These are phyloP conservation scores for Aspergillus haitiensis DNA, from an alignment of 495 filamentous ascomycete genomes.

Conservation along the genomic window DNA sequence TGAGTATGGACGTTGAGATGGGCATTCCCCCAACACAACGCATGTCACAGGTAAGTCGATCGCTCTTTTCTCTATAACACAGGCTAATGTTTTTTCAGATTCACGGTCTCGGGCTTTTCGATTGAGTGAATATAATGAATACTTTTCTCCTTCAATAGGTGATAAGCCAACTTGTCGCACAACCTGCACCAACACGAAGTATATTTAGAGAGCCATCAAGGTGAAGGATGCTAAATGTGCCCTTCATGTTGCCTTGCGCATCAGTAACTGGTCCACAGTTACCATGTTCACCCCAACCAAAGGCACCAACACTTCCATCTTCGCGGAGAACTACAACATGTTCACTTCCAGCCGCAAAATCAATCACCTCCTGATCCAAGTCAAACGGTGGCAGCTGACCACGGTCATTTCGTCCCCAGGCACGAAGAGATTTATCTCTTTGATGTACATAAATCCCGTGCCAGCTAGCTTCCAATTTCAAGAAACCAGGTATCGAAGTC, in stretches of 20 bases:
- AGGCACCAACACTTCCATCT: constrained; percentile 64
- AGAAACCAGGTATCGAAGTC: constrained; percentile 29
- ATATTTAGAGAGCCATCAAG: constrained; percentile 37
- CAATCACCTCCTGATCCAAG: constrained; percentile 46
- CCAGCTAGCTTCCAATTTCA: constrained; percentile 70
- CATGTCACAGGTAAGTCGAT: constrained; percentile 47
- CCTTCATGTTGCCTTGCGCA: constrained; percentile 63
- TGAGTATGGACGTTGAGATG: constrained; percentile 34
- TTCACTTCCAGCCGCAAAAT: constrained; percentile 81
- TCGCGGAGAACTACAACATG: constrained; percentile 70
- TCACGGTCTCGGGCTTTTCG: constrained; percentile 48
- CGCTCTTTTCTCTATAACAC: background rate
- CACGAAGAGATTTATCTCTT: constrained; percentile 31
- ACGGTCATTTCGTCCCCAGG: constrained; percentile 78
- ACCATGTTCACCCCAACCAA: constrained; percentile 98
- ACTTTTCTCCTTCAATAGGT: no score
- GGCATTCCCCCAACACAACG: constrained; percentile 52
- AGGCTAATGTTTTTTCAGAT: constrained; percentile 33
- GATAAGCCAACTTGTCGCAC: constrained; percentile 69
- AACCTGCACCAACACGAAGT: constrained; percentile 70
- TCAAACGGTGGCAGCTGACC: constrained; percentile 69
- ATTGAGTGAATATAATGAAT: constrained; percentile 26
- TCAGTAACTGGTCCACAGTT: constrained; percentile 77
- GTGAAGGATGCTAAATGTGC: constrained; percentile 51
- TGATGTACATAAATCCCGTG: constrained; percentile 70